Conservation (phyloP, 208 protist genomes). For the Borovskyia barvae region DNA sequence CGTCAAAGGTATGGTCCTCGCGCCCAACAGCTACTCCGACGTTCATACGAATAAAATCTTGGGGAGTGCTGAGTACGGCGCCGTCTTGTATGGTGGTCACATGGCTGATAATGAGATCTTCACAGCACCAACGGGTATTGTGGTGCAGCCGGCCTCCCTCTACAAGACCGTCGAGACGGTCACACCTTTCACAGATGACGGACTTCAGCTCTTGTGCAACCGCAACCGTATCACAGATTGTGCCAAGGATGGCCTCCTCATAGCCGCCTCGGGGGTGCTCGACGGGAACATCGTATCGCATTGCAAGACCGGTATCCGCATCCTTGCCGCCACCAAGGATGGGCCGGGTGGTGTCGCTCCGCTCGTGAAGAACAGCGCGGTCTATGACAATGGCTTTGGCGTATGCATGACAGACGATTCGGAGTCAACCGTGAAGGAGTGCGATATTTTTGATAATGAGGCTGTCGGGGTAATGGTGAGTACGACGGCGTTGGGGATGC, state of each 20-base stretch:
- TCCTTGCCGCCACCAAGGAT: conserved; percentile 21
- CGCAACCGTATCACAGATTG: conserved; percentile 67
- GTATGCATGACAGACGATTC: conserved; percentile 50
- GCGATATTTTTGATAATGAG: conserved; percentile 87
- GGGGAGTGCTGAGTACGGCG: conserved; percentile 45
- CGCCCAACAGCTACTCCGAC: conserved; percentile 52
- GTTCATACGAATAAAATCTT: conserved; percentile 59
- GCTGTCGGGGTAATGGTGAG: conserved; percentile 42
- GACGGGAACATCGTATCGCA: conserved; percentile 64
- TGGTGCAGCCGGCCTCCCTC: conserved; percentile 41
- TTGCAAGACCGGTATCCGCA: conserved; percentile 60
- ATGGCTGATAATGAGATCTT: conserved; percentile 69
- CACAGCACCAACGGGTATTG: conserved; percentile 39
- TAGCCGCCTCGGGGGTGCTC: conserved; percentile 47
- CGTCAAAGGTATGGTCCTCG: conserved; percentile 37
- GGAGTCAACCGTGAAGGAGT: conserved; percentile 35
- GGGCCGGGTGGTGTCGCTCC: conserved; percentile 11
- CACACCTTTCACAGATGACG: conserved; percentile 32
- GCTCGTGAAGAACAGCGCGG: conserved; percentile 39
- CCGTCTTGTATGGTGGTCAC: conserved; percentile 59
- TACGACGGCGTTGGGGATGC: conserved; percentile 33
- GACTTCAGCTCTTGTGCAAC: conserved; percentile 32
- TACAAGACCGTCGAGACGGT: conserved; percentile 72
- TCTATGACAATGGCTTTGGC: conserved; percentile 68
- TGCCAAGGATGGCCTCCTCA: conserved; percentile 50